These are phyloP conservation scores for Dichotomocladium elegans DNA, from an alignment of 371 early-diverging fungal genomes.

Conservation along the genomic window DNA sequence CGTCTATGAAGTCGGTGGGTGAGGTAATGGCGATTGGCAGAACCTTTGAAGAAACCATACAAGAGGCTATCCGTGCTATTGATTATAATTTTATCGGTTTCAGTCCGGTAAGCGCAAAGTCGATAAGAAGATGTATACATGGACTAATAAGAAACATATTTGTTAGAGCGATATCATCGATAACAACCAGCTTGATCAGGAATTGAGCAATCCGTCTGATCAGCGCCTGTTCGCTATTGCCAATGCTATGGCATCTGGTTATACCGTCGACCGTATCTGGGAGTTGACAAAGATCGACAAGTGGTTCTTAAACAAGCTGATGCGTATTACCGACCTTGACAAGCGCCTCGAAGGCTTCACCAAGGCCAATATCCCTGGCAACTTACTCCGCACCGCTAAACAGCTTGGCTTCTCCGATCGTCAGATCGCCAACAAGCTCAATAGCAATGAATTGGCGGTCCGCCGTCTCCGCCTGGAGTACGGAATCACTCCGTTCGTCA, in stretches of 20 bases:
- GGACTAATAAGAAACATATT: neutral
- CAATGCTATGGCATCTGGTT: slow-evolving; percentile 54
- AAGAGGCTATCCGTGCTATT: slow-evolving; percentile 94
- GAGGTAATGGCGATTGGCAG: slow-evolving; percentile 96
- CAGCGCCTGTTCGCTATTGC: slow-evolving; percentile 87
- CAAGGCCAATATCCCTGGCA: slow-evolving; percentile 43
- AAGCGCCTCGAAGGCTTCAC: slow-evolving; percentile 44
- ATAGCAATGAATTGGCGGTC: slow-evolving; percentile 56
- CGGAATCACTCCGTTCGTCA: slow-evolving; percentile 85
- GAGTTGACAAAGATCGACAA: slow-evolving; percentile 90
- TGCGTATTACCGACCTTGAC: slow-evolving; percentile 76
- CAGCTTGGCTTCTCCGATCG: slow-evolving; percentile 83
- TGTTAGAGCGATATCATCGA: slow-evolving; percentile 54
- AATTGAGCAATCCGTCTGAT: slow-evolving; percentile 79
- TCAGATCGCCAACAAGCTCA: slow-evolving; percentile 72
- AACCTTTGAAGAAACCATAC: slow-evolving; percentile 93
- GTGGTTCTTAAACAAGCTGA: slow-evolving; percentile 92
- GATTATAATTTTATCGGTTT: slow-evolving; percentile 86
- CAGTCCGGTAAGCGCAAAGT: slow-evolving; percentile 44
- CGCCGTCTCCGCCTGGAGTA: slow-evolving; percentile 59
- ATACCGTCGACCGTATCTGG: slow-evolving; percentile 80
- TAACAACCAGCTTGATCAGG: slow-evolving; percentile 64
- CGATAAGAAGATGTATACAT: no score
- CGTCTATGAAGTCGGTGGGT: slow-evolving; percentile 94
- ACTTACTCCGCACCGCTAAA: slow-evolving; percentile 71